Base-by-base conservation (phyloP, 345 rosid species). In the Acer yangbiense region DNA sequence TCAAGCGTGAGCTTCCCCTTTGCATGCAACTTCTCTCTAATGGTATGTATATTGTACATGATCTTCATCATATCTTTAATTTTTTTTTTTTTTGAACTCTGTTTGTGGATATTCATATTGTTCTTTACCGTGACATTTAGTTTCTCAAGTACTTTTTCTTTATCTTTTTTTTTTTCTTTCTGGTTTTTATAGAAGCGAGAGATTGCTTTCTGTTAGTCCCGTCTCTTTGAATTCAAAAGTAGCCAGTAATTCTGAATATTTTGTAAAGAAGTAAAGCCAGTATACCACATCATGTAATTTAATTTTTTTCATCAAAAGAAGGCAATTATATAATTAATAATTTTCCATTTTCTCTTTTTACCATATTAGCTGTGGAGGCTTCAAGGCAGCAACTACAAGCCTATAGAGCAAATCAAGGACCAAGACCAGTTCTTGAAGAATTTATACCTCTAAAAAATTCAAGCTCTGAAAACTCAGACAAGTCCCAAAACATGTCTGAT, bases 11-110 rank as follows among this genome's bases (percentile, higher is more conserved):
- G 83, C 93, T 97, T 27, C 99, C 99, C 1, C 98, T 97, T 78
- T 97, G 99, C 94, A 94, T 97, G 98, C 98, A 97, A 69, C 99
- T 97, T 85, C 99, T 97, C 84, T 74, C 92, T 75, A 89, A 89
- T 77, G 99, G 99, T 93, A 89, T 43, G 7, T 48, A 60, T 52
- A 46, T 57, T 43, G 29, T 73, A 21, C 64, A 35, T 23, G 25
- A 23, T 65, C 35, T 65, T 71, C 4, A 18, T 71, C n/a, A 13
- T 65, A 29, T 68, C 35, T 68, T 68, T 21, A 16, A 60, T 72
- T 55, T 39, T 65, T 67, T 73, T 50, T 20, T 64, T 21, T 62
- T 35, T 35, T 35, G 4, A 32, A 35, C 32, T 16, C 65, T 61
- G 58, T 44, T 74, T 63, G 25, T 80, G 83, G 76, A 81, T 81